Percentiles rank a stretch among this genome's conserved stretches.
Evolutionary conservation across 331 rosid species (phyloP).

Genomic region (Rosa hybrid): DNA sequence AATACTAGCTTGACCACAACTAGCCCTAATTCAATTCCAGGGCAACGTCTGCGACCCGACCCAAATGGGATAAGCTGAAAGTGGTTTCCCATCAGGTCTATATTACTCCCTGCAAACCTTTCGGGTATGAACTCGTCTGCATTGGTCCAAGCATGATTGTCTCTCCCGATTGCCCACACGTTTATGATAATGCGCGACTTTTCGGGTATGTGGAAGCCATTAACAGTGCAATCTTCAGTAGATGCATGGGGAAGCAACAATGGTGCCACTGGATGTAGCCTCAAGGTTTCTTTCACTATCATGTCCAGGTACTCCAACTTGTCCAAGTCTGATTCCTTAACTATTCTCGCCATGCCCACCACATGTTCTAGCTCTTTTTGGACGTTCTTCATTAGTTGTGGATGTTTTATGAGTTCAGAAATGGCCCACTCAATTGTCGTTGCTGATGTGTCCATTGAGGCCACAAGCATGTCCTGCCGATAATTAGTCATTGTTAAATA

Average conservation of each 20-base stretch:
- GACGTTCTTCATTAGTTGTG: constrained; percentile 4
- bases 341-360: neutral
- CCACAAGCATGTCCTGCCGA: constrained; percentile 10
- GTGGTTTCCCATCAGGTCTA: neutral
- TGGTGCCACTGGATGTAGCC: constrained; percentile 12
- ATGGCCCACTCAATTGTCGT: neutral
- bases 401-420: neutral
- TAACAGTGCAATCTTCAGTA: constrained; percentile 5
- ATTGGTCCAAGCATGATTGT: neutral
- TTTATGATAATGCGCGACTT: neutral
- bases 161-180: neutral
- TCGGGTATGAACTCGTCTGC: constrained; percentile 6
- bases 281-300: constrained; percentile 8
- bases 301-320: neutral
- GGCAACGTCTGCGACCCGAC: neutral
- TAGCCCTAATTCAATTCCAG: neutral
- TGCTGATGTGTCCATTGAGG: neutral
- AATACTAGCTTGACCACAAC: constrained; percentile 25
- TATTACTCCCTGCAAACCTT: neutral
- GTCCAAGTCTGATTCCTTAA: neutral
- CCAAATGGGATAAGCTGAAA: constrained; percentile 18
- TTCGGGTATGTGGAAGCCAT: constrained; percentile 1
- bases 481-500: neutral
- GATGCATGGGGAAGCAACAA: constrained; percentile 1
- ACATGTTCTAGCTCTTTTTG: neutral